Evolutionary conservation across 495 filamentous ascomycete species (phyloP), one percentile per base, ranked within the genome.

Genomic region (Penicillium daleae): DNA sequence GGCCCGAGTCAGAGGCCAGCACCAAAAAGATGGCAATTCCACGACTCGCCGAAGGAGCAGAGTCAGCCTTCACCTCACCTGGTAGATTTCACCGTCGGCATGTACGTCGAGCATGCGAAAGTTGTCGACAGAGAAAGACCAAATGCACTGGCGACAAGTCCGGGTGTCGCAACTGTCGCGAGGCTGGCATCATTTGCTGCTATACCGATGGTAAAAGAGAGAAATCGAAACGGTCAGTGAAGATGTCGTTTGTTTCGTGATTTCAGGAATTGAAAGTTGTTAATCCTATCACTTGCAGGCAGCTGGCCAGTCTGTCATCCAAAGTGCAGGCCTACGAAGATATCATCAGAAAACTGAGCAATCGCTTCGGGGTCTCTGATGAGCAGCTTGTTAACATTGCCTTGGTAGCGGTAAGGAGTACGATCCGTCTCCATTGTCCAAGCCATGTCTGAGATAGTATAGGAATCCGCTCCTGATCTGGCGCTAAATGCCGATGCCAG

Each of bases 171-270:
- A 84, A 86, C 59, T 89, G 86, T 61, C 66, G 74, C 44, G 80
- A 83, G 48, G 80, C 79, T 32, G 76, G 77, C 19, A 72, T 81
- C 21, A 70, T 71, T 13, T 89, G 86, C 63, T 76, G 71, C 54
- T 88, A 87, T 69, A 81, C 76, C 2, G 81, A 84, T 65, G 83
- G 83, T 13, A 88, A 86, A 65, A 76, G 84, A 68, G 86, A 87
- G 59, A 78, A 78, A 54, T 82, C 77, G 17, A 85, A 81, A 68
- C 80, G 79, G 84, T 86, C 65, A 56, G 75, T 22, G 15, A 27
- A 3, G 19, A 19, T 42, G n/a, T 9, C 5, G 6, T 4, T 42
- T 37, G 2, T 7, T 32, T 42, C 12, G 15, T 19, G 3, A 17
- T 29, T 15, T 17, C 10, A 0, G 2, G 21, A 19, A 52, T 27